These are phyloP conservation scores for Podaxis carcinomalis DNA, from an alignment of 768 basidiomycete genomes.

Conservation along the genomic window DNA sequence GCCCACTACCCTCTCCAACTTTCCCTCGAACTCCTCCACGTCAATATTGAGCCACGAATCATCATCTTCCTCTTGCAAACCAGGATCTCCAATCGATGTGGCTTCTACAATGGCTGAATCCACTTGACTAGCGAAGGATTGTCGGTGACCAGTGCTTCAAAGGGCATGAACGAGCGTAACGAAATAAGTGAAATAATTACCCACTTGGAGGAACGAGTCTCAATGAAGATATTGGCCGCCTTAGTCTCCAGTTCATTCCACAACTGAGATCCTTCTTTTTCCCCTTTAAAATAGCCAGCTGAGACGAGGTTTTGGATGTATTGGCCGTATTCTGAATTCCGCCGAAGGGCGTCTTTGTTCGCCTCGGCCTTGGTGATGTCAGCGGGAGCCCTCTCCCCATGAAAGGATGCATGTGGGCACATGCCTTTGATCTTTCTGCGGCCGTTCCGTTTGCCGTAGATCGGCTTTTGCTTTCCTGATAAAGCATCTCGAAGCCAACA, in stretches of 20 bases:
- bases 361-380: conserved; percentile 47
- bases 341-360: conserved; percentile 61
- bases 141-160: conserved; percentile 53
- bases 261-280: conserved; percentile 68
- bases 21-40: conserved; percentile 67
- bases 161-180: neutral
- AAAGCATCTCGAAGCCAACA: conserved; percentile 96
- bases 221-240: conserved; percentile 64
- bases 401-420: conserved; percentile 15
- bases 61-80: conserved; percentile 49
- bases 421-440: conserved; percentile 46
- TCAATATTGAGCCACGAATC: conserved; percentile 89
- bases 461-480: conserved; percentile 73
- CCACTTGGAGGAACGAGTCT: conserved; percentile 62
- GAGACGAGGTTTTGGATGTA: conserved; percentile 66
- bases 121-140: conserved; percentile 73
- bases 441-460: conserved; percentile 31
- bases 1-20: conserved; percentile 49
- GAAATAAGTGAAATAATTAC: conserved; percentile 19
- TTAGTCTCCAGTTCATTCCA: conserved; percentile 75
- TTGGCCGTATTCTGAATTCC: conserved; percentile 60
- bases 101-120: conserved; percentile 54
- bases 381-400: neutral
- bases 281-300: conserved; percentile 73
- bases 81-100: conserved; percentile 21